phyloP scores from a whole-genome alignment of 148 eudicot genomes.

The Chenopodium quinoa region DNA sequence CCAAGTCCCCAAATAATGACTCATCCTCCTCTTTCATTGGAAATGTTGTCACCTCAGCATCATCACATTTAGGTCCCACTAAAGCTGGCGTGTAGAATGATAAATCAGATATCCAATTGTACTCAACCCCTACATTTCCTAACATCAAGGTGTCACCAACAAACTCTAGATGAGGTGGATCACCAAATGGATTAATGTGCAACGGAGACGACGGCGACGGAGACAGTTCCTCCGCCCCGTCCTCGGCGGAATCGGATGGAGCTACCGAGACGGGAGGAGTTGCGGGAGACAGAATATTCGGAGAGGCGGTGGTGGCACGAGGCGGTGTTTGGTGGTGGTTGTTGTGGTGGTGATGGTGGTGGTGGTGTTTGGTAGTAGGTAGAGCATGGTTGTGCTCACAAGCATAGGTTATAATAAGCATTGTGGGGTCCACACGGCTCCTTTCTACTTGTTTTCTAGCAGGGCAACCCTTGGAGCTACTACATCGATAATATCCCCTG shows the following conservation, averaged over 20 bases:
- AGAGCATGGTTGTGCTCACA: constrained; percentile 58
- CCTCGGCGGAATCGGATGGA: constrained; percentile 5
- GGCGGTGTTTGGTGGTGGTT: constrained; percentile 4
- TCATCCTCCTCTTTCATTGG: constrained; percentile 59
- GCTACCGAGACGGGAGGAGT: background rate
- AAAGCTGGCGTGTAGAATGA: constrained; percentile 38
- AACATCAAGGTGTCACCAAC: constrained; percentile 24
- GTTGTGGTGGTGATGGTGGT: constrained; percentile 34
- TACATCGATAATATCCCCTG: constrained; percentile 72
- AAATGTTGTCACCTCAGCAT: constrained; percentile 34
- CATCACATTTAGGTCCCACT: constrained; percentile 38
- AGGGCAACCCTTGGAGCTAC: constrained; percentile 68
- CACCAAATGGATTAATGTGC: constrained; percentile 24
- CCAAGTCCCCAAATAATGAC: constrained; percentile 54
- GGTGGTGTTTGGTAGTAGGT: constrained; percentile 45
- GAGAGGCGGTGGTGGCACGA: constrained; percentile 9
- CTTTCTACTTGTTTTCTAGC: constrained; percentile 74
- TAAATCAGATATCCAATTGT: constrained; percentile 50
- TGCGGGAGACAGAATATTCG: constrained; percentile 13
- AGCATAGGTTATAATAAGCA: constrained; percentile 53
- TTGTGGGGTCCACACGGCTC: constrained; percentile 57
- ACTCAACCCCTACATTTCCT: constrained; percentile 29
- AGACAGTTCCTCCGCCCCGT: background rate
- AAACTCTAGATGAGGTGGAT: constrained; percentile 28
- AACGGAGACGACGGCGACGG: background rate